phyloP scores from a whole-genome alignment of 352 stramenopile species.

The Pythium brachiatum region DNA sequence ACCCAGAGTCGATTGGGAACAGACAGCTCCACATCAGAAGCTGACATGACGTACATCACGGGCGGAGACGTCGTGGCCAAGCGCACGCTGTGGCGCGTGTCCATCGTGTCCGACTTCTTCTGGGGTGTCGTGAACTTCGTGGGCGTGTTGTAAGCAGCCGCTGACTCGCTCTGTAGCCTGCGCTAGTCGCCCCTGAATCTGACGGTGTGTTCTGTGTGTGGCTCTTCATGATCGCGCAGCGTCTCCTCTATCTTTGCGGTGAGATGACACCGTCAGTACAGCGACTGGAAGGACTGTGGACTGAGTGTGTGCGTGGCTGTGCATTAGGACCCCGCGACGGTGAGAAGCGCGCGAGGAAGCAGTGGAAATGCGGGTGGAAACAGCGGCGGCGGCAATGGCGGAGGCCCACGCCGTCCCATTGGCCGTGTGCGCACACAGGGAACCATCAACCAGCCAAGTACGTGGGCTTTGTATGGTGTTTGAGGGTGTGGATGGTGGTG shows the following conservation, averaged over 20 bases:
- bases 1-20: neutral
- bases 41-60: conserved; percentile 59
- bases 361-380: conserved; percentile 1
- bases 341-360: conserved; percentile 21
- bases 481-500: conserved; percentile 1
- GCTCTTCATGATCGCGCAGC: conserved; percentile 20
- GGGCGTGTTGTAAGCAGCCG: conserved; percentile 63
- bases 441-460: conserved; percentile 62
- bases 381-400: conserved; percentile 7
- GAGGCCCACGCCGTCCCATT: conserved; percentile 50
- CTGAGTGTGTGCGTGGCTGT: too few species aligned
- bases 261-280: too few species aligned
- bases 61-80: conserved; percentile 62
- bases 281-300: conserved; percentile 1
- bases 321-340: conserved; percentile 41
- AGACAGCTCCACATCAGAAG: neutral
- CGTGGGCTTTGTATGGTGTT: conserved; percentile 2
- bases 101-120: conserved; percentile 65
- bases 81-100: conserved; percentile 64
- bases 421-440: conserved; percentile 48
- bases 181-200: neutral
- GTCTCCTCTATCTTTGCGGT: conserved; percentile 67
- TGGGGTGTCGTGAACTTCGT: conserved; percentile 76
- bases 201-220: neutral
- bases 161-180: neutral